Evolutionary conservation across 768 basidiomycete species (phyloP), one percentile per base, ranked within the genome.

Genomic region (Lactifluus rugatus): DNA sequence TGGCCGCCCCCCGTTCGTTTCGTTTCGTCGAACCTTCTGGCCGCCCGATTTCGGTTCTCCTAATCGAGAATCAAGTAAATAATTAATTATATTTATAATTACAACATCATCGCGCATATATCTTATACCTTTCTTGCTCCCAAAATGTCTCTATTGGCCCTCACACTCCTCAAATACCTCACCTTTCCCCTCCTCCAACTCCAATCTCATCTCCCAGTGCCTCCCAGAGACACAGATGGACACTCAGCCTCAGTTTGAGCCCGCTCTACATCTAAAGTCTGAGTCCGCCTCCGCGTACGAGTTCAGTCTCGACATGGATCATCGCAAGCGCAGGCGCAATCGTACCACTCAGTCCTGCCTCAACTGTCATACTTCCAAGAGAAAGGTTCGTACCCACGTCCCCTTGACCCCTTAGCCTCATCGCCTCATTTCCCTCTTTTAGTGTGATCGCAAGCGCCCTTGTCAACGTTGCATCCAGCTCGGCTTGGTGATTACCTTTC

Each of bases 381-480:
- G 93, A 66, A 93, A 93, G 80, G 91, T 91, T 61, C 55, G 77
- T 65, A 28, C 53, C 32, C 9, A 17, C 44, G 16, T 21, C 55
- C 55, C 60, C 21, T 60, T 44, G 25, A 7, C 41, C 32, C 6
- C 10, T 37, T 58, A 26, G 58, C 56, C 55, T 56, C 57, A 49
- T 54, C 54, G 45, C 52, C 28, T 53, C 58, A 19, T 31, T 48
- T 54, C 48, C 54, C 41, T 19, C 32, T 26, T 54, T 36, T 48
- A 93, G 89, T 95, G 93, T 68, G 93, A 95, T 73, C 78, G 93
- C 57, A 93, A 93, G 69, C 79, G 93, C 41, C 93, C 93, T 19
- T 95, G 93, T 72, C 85, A 87, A 66, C 78, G 91, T 50, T 94
- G 91, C 71, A 93, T 93, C 57, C 88, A 93, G 62, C 80, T 93